phyloP scores from a whole-genome alignment of 345 rosid species.

The Salix brachista region DNA sequence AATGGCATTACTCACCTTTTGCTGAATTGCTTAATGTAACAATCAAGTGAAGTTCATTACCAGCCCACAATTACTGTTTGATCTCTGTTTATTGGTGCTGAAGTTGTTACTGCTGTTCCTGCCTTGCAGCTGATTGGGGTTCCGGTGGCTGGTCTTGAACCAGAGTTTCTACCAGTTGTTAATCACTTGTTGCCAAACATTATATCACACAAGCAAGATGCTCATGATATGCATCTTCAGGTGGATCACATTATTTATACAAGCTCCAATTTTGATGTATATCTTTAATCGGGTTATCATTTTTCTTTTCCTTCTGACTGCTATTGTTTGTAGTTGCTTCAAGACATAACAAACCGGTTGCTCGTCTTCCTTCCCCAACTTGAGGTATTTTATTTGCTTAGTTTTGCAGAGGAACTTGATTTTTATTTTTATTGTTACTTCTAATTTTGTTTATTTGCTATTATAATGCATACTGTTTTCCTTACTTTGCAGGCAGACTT shows the following conservation, averaged over 20 bases:
- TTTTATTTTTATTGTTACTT: not conserved
- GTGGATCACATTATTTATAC: conserved; percentile 27
- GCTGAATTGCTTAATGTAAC: not conserved
- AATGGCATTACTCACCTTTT: not conserved
- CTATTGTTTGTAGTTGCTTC: conserved; percentile 60
- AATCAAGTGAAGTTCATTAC: not conserved
- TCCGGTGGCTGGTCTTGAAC: conserved; percentile 64
- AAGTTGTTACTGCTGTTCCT: conserved; percentile 13
- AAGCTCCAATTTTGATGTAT: not conserved
- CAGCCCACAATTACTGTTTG: not conserved
- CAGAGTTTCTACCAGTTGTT: conserved; percentile 81
- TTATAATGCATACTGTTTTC: conserved; percentile 9
- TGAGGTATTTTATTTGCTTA: conserved; percentile 46
- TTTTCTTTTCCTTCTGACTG: conserved; percentile 39
- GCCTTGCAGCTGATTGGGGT: conserved; percentile 67
- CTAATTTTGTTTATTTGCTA: conserved; percentile 3
- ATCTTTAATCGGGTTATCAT: conserved; percentile 12
- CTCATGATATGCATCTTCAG: conserved; percentile 75
- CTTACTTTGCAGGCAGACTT: conserved; percentile 50
- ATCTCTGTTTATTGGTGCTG: not conserved
- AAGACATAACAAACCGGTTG: conserved; percentile 69
- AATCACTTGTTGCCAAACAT: conserved; percentile 69
- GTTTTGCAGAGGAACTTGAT: conserved; percentile 3
- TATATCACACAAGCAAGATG: conserved; percentile 66
- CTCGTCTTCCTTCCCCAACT: conserved; percentile 74